A percentile compares a stretch with the other conserved stretches of the same genome.
These are phyloP conservation scores for Vanderwaltozyma polyspora DNA, from an alignment of 805 yeast species.

Conservation along the genomic window DNA sequence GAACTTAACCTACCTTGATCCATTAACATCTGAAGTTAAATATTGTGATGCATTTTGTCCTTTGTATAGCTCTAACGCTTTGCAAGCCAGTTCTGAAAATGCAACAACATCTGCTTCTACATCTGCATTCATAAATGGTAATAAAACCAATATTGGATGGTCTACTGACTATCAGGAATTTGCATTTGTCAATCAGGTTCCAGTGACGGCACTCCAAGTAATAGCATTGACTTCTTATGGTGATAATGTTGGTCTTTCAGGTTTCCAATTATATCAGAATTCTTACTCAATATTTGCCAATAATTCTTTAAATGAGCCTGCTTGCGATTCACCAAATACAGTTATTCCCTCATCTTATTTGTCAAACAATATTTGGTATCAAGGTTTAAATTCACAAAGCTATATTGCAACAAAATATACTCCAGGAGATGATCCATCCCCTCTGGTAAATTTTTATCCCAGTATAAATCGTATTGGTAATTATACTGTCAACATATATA, in stretches of 20 bases:
- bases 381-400: constrained; percentile 22
- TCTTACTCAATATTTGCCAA: constrained; percentile 58
- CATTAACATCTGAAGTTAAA: constrained; percentile 41
- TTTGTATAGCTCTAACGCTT: constrained; percentile 32
- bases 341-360: constrained; percentile 19
- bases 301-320: constrained; percentile 55
- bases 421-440: constrained; percentile 21
- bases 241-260: constrained; percentile 51
- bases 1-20: constrained; percentile 82
- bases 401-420: constrained; percentile 25
- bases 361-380: constrained; percentile 23
- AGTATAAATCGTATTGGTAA: constrained; percentile 63
- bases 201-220: constrained; percentile 49
- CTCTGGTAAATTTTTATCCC: constrained; percentile 45
- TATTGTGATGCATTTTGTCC: constrained; percentile 91
- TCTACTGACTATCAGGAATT: constrained; percentile 60
- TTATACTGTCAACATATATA: constrained; percentile 60
- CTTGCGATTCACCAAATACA: constrained; percentile 32
- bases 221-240: constrained; percentile 64
- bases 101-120: constrained; percentile 18
- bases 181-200: constrained; percentile 59
- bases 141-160: constrained; percentile 29
- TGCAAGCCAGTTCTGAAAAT: constrained; percentile 24
- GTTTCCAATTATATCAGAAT: constrained; percentile 57
- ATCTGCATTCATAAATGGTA: constrained; percentile 22